Conservation (phyloP, 768 basidiomycete genomes). For the Hortiboletus campestris region DNA sequence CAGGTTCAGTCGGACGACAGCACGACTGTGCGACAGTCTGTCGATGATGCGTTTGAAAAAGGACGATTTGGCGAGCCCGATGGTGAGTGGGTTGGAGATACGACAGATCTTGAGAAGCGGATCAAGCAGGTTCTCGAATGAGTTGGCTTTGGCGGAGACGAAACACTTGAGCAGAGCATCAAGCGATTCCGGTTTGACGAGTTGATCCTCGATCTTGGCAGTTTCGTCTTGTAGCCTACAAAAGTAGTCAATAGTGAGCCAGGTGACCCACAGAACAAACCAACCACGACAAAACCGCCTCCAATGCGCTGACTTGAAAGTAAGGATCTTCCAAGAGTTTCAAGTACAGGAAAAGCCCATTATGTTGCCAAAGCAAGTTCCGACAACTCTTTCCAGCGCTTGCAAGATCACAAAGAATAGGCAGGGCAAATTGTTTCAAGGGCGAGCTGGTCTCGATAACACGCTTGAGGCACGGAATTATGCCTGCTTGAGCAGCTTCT, state of each 20-base stretch:
- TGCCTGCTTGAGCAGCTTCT: conserved; percentile 94
- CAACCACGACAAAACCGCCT: conserved; percentile 87
- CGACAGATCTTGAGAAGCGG: conserved; percentile 91
- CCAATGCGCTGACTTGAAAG: conserved; percentile 89
- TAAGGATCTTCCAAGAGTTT: conserved; percentile 80
- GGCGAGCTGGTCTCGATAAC: conserved; percentile 89
- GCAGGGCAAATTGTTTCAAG: conserved; percentile 94
- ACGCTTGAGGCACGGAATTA: conserved; percentile 86
- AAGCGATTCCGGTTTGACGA: conserved; percentile 63
- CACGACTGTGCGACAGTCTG: conserved; percentile 66
- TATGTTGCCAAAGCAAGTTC: conserved; percentile 87
- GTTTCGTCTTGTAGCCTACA: conserved; percentile 93
- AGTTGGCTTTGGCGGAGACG: conserved; percentile 80
- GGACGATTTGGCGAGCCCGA: conserved; percentile 72
- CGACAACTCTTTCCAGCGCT: conserved; percentile 93
- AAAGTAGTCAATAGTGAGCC: neutral
- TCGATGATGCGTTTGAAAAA: conserved; percentile 91
- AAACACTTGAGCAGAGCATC: conserved; percentile 77
- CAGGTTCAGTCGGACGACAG: conserved; percentile 88
- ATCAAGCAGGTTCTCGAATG: conserved; percentile 89
- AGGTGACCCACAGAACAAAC: conserved; percentile 15
- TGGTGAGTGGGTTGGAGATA: conserved; percentile 68
- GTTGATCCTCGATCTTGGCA: conserved; percentile 85
- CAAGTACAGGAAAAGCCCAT: conserved; percentile 81
- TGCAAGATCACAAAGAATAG: conserved; percentile 94